These are phyloP conservation scores for Typha latifolia DNA, from an alignment of 176 grass and related monocot species.

Conservation along the genomic window DNA sequence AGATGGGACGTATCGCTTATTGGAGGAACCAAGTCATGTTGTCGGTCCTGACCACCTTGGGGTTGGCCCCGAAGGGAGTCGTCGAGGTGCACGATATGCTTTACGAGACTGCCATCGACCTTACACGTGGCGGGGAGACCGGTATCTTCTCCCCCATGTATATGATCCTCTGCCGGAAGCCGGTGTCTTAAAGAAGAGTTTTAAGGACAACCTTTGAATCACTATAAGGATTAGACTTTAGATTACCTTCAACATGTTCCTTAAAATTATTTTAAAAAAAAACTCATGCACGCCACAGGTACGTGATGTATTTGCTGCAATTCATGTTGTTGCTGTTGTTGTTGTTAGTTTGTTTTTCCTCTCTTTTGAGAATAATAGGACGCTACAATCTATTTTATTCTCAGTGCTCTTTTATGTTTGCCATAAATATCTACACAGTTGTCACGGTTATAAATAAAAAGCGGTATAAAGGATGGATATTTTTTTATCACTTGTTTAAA, in stretches of 20 bases:
- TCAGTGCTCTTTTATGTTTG: no score
- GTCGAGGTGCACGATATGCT: slow-evolving; percentile 12
- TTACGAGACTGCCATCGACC: slow-evolving; percentile 7
- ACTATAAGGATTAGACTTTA: not conserved
- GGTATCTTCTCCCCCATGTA: slow-evolving; percentile 18
- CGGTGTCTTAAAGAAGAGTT: not conserved
- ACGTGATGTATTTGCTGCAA: no score
- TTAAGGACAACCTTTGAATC: not conserved
- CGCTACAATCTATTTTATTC: no score
- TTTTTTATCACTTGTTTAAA: no score
- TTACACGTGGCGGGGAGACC: slow-evolving; percentile 6
- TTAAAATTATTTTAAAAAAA: no score
- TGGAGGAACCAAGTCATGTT: slow-evolving; percentile 7
- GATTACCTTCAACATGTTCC: not conserved
- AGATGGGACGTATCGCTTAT: slow-evolving; percentile 10
- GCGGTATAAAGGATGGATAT: no score
- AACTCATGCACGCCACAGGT: no score
- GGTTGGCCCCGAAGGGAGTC: slow-evolving; percentile 13
- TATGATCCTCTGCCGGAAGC: slow-evolving; percentile 16
- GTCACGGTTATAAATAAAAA: no score
- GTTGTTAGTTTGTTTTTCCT: no score
- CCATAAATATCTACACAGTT: no score
- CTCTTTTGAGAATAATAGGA: no score
- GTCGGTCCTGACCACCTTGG: not conserved
- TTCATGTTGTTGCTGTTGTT: no score